Evolutionary conservation across 2,329 filamentous ascomycete genomes (phyloP).

Genomic region (Monosporascus ibericus): DNA sequence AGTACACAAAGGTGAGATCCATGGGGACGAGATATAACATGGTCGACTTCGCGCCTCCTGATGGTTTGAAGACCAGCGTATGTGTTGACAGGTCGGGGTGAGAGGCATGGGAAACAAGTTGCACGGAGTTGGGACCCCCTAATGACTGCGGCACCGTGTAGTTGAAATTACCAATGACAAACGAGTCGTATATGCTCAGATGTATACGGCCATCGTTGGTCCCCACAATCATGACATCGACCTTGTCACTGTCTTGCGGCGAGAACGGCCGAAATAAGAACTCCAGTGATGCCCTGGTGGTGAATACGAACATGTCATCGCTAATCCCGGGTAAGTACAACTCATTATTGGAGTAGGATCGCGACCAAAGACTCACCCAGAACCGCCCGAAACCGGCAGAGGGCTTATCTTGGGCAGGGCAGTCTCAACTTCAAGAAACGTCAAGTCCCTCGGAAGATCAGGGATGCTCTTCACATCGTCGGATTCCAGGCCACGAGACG

Average conservation of each 20-base stretch:
- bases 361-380: slow-evolving; percentile 43
- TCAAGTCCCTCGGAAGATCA: slow-evolving; percentile 66
- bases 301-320: slow-evolving; percentile 58
- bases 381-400: slow-evolving; percentile 57
- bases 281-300: slow-evolving; percentile 62
- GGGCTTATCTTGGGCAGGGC: slow-evolving; percentile 72
- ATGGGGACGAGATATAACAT: slow-evolving; percentile 63
- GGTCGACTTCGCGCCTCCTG: slow-evolving; percentile 31
- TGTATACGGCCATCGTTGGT: slow-evolving; percentile 66
- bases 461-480: slow-evolving; percentile 25
- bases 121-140: slow-evolving; percentile 19
- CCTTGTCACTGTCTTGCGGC: slow-evolving; percentile 62
- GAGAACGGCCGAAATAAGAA: slow-evolving; percentile 60
- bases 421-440: slow-evolving; percentile 68
- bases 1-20: slow-evolving; percentile 76
- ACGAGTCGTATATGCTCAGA: slow-evolving; percentile 79
- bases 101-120: slow-evolving; percentile 57
- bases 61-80: slow-evolving; percentile 55
- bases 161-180: slow-evolving; percentile 65
- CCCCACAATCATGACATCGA: slow-evolving; percentile 73
- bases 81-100: slow-evolving; percentile 73
- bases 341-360: not conserved
- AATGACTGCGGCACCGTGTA: slow-evolving; percentile 34
- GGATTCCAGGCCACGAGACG: slow-evolving; percentile 20
- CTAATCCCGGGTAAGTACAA: slow-evolving; percentile 28